Percentiles rank a stretch among this genome's conserved stretches.
phyloP scores from a whole-genome alignment of 768 basidiomycete genomes.

The Leccinum longicurvipes region DNA sequence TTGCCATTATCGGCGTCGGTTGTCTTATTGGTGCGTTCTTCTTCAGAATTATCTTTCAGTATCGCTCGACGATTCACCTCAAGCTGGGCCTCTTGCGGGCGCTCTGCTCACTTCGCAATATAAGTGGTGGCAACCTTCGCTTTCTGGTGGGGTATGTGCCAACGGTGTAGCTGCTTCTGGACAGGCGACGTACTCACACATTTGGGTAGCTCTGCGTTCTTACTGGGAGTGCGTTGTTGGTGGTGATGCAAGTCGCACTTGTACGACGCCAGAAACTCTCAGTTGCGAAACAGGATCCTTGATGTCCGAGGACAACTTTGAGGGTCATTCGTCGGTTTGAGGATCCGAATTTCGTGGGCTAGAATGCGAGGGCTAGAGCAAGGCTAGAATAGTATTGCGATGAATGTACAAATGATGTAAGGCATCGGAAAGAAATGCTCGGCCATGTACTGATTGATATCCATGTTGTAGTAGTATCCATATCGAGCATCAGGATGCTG shows the following conservation, averaged over 20 bases:
- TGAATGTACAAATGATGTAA: neutral
- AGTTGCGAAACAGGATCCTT: neutral
- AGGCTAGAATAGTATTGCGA: neutral
- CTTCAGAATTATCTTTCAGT: neutral
- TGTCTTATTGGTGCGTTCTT: conserved; percentile 20
- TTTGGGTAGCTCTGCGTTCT: conserved; percentile 2
- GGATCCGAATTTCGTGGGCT: too few relatives aligned
- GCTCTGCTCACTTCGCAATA: conserved; percentile 50
- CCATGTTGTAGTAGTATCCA: too few relatives aligned
- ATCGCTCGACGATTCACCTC: neutral
- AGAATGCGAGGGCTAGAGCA: too few relatives aligned
- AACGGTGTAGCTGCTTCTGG: neutral
- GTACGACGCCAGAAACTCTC: neutral
- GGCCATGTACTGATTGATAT: too few relatives aligned
- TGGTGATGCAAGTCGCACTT: conserved; percentile 3
- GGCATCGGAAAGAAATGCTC: too few relatives aligned
- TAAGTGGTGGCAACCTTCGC: conserved; percentile 53
- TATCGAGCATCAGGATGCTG: too few relatives aligned
- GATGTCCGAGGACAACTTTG: neutral
- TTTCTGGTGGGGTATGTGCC: conserved; percentile 43
- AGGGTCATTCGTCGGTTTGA: neutral
- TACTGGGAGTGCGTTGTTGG: conserved; percentile 1
- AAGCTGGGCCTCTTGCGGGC: conserved; percentile 57
- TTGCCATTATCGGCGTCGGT: conserved; percentile 11
- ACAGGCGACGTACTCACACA: neutral